These are phyloP conservation scores for Cadophora gregata DNA, from an alignment of 2,329 filamentous ascomycete species.

Conservation along the genomic window DNA sequence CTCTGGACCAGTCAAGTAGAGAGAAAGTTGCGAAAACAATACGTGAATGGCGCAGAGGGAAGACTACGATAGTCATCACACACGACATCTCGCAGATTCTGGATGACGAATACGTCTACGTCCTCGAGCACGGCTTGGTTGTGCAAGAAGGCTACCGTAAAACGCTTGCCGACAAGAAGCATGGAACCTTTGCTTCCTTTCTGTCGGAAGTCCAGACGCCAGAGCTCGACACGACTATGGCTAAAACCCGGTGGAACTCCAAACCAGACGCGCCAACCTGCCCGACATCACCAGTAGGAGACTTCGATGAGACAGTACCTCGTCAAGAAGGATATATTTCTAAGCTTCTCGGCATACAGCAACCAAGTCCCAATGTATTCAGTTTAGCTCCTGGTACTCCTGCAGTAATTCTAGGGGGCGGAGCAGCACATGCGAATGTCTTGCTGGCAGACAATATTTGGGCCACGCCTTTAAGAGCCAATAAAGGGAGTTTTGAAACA, in stretches of 20 bases:
- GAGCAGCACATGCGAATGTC: constrained; percentile 32
- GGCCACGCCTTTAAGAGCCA: constrained; percentile 26
- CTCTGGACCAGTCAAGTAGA: constrained; percentile 77
- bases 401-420: constrained; percentile 30
- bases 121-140: constrained; percentile 73
- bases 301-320: constrained; percentile 21
- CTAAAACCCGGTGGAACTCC: constrained; percentile 22
- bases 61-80: constrained; percentile 92
- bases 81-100: constrained; percentile 83
- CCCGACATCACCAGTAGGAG: constrained; percentile 5
- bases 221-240: background rate
- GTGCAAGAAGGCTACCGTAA: constrained; percentile 71
- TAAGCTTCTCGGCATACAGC: constrained; percentile 26
- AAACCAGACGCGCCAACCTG: constrained; percentile 24
- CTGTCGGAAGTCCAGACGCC: constrained; percentile 35
- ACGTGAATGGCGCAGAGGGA: constrained; percentile 75
- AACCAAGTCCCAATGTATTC: constrained; percentile 11
- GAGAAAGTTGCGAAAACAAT: constrained; percentile 75
- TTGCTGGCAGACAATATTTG: constrained; percentile 31
- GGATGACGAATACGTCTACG: constrained; percentile 76
- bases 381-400: background rate
- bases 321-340: constrained; percentile 25
- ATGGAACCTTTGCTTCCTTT: constrained; percentile 55
- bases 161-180: constrained; percentile 54
- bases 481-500: constrained; percentile 12